Conservation (phyloP, 805 yeast genomes). For the Wickerhamiella spandovensis region DNA sequence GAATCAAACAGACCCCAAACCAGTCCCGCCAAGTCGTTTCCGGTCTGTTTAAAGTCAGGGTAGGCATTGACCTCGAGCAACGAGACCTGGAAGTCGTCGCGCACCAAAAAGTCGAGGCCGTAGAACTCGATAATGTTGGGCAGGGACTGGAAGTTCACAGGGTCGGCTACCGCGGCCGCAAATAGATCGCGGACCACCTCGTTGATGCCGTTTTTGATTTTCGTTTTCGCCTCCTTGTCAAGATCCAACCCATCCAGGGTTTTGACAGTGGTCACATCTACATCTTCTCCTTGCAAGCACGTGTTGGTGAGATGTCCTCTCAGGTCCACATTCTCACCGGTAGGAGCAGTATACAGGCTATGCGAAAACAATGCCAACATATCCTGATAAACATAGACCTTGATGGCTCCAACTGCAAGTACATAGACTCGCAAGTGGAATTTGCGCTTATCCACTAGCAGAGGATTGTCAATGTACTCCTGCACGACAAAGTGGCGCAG, state of each 20-base stretch:
- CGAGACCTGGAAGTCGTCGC: constrained; percentile 36
- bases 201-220: constrained; percentile 43
- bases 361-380: constrained; percentile 76
- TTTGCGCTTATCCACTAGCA: constrained; percentile 58
- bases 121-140: constrained; percentile 72
- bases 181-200: constrained; percentile 56
- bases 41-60: constrained; percentile 96
- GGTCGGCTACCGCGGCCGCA: constrained; percentile 74
- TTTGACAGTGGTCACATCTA: constrained; percentile 35
- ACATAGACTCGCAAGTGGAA: constrained; percentile 86
- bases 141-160: constrained; percentile 73
- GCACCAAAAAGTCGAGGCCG: constrained; percentile 81
- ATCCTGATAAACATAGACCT: constrained; percentile 66
- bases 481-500: constrained; percentile 85
- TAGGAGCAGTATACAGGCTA: constrained; percentile 30
- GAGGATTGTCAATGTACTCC: constrained; percentile 57
- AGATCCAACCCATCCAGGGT: constrained; percentile 50
- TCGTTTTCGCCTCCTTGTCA: constrained; percentile 23
- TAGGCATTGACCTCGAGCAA: constrained; percentile 81
- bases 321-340: constrained; percentile 30
- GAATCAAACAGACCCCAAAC: constrained; percentile 55
- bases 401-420: constrained; percentile 55
- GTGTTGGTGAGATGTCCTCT: constrained; percentile 86
- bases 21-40: constrained; percentile 51
- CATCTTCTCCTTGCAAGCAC: constrained; percentile 54